phyloP scores from a whole-genome alignment of 768 basidiomycete species.

The Thelephora aurantiotincta region DNA sequence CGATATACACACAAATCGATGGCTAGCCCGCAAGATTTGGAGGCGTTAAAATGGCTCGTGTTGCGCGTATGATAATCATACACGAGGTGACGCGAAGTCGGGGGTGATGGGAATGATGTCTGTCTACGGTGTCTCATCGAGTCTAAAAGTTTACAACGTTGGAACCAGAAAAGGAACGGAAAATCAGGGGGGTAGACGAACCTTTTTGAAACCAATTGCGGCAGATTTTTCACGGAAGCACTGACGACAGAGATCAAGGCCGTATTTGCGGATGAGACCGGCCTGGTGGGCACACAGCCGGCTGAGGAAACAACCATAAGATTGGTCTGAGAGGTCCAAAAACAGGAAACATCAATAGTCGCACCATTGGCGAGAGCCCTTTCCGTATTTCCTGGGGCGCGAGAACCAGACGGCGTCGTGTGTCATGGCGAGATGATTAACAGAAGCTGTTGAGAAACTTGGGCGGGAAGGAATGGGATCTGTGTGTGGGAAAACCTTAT shows the following conservation, averaged over 20 bases:
- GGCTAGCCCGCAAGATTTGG: too few species aligned
- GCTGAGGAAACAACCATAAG: conserved; percentile 25
- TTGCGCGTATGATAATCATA: neutral
- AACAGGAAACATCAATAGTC: conserved; percentile 10
- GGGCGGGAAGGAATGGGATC: too few species aligned
- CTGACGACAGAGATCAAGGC: conserved; percentile 93
- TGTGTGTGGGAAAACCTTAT: too few species aligned
- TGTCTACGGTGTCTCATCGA: neutral
- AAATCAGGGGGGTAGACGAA: conserved; percentile 19
- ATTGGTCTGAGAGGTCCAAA: neutral
- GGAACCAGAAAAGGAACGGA: neutral
- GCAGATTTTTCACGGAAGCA: conserved; percentile 95
- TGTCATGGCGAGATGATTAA: conserved; percentile 40
- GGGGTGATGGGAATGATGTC: neutral
- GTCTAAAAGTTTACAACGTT: neutral
- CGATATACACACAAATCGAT: too few species aligned
- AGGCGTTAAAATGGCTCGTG: neutral
- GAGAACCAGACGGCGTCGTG: conserved; percentile 99
- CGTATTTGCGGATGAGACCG: conserved; percentile 95
- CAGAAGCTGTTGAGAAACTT: too few species aligned
- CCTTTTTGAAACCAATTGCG: conserved; percentile 92
- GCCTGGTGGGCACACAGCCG: conserved; percentile 95
- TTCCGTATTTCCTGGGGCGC: conserved; percentile 88
- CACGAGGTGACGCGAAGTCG: neutral
- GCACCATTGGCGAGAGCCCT: conserved; percentile 91